Evolutionary conservation across 164 flowering plant genomes (phyloP).

Genomic region (Chimonanthus praecox): DNA sequence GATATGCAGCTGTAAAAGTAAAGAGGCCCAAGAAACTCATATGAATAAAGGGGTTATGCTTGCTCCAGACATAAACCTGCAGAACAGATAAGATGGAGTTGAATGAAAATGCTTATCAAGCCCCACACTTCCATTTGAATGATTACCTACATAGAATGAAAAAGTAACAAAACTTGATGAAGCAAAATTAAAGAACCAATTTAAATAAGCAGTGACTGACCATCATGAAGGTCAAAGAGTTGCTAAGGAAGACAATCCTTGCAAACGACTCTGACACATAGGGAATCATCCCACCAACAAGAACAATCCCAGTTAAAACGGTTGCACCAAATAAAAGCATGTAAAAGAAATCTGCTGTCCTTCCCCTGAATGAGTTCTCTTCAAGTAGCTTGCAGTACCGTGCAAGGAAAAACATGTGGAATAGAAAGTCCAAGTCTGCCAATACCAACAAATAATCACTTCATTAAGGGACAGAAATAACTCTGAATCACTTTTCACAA

Average conservation of each 20-base stretch:
- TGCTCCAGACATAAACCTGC: constrained; percentile 99
- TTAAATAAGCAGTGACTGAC: constrained; percentile 34
- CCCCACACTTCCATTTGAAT: neutral
- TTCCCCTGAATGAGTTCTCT: constrained; percentile 97
- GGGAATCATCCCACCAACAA: constrained; percentile 94
- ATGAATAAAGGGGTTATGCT: constrained; percentile 93
- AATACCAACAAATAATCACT: constrained; percentile 13
- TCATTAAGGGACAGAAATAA: neutral
- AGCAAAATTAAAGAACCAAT: neutral
- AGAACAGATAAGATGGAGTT: neutral
- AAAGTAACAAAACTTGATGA: neutral
- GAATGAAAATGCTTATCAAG: neutral
- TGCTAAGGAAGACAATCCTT: constrained; percentile 90
- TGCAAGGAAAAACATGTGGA: constrained; percentile 99
- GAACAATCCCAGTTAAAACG: constrained; percentile 82
- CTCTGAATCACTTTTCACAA: neutral
- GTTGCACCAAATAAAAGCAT: constrained; percentile 99
- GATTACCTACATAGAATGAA: neutral
- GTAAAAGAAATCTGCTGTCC: constrained; percentile 97
- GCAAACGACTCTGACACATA: constrained; percentile 88
- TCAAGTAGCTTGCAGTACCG: constrained; percentile 99
- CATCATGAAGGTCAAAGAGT: constrained; percentile 98
- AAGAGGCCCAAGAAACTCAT: constrained; percentile 99
- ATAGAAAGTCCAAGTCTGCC: constrained; percentile 94
- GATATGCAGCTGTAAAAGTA: constrained; percentile 96